Base-by-base conservation (phyloP, 1,284 basidiomycete species). In the Tetrapyrgos nigripes region DNA sequence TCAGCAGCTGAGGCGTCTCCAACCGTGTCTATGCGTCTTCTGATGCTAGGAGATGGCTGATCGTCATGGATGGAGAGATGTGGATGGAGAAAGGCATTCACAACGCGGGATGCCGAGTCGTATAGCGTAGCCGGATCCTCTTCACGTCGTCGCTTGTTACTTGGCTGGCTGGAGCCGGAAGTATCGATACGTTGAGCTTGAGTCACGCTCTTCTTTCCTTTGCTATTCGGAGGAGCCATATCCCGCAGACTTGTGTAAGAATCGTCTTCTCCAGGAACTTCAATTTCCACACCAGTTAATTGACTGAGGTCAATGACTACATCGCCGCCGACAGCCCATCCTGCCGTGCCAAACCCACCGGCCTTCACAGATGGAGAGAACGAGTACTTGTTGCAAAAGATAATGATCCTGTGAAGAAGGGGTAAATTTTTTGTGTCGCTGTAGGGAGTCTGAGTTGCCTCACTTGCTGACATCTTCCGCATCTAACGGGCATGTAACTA, bases 291-390 rank as follows among this genome's bases (percentile, higher is more conserved):
- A 49, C 87, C 86, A 55, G 79, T 79, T 57, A 96, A 77, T 65
- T 81, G 81, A 63, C 80, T 83, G 57, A 96, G 76, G 76, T 96
- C 93, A 66, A 96, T 74, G 64, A 96, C 87, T 55, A 96, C 79
- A 68, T 95, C 90, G 43, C 93, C 94, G 31, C 87, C 87, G 53
- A 96, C 85, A 13, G 92, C 85, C 91, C 92, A 94, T 2, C 94
- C 94, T 10, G 89, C 92, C 3, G 92, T 95, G 6, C 93, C 94
- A 69, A 91, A 95, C 0, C 94, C 94, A 17, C 94, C 94, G 0
- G 92, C 90, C 71, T 92, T 94, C 66, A 94, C 81, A n/a, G 92
- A 94, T 4, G 89, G 83, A n/a, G 88, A 87, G 3, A 96, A 76
- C 0, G 72, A 70, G 66, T 94, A 80, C 53, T 84, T 82, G 19